These are phyloP conservation scores for Prunella vulgaris DNA, from an alignment of 257 asterid genomes.

Conservation along the genomic window DNA sequence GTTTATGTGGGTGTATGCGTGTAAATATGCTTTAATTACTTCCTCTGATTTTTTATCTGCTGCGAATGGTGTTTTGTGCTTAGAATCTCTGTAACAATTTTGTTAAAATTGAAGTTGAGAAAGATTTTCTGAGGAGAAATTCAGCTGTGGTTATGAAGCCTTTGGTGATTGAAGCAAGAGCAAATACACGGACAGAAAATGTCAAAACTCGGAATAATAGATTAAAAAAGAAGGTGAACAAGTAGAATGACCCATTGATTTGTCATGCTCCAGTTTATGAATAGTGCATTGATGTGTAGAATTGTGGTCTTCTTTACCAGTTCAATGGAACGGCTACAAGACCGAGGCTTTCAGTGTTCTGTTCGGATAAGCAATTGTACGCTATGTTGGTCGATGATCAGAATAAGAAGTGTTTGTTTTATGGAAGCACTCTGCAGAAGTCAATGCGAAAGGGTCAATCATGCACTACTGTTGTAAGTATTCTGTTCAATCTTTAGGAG, in stretches of 20 bases:
- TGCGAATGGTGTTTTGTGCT: background rate
- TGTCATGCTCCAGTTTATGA: background rate
- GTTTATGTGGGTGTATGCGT: background rate
- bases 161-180: slow-evolving; percentile 55
- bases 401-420: slow-evolving; percentile 69
- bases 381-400: slow-evolving; percentile 81
- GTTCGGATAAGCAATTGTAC: slow-evolving; percentile 75
- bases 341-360: slow-evolving; percentile 91
- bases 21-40: background rate
- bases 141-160: slow-evolving; percentile 43
- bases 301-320: slow-evolving; percentile 29
- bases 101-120: background rate
- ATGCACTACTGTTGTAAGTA: slow-evolving; percentile 57
- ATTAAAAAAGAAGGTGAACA: slow-evolving; percentile 56
- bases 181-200: slow-evolving; percentile 52
- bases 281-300: background rate
- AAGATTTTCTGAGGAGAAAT: background rate
- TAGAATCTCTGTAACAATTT: background rate
- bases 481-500: background rate
- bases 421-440: slow-evolving; percentile 74
- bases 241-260: background rate
- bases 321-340: slow-evolving; percentile 64
- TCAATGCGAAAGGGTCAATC: slow-evolving; percentile 52
- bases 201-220: slow-evolving; percentile 61
- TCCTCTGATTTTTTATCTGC: background rate